Conservation (phyloP, 2,329 filamentous ascomycete genomes). For the Chaetomiaceae sp. region DNA sequence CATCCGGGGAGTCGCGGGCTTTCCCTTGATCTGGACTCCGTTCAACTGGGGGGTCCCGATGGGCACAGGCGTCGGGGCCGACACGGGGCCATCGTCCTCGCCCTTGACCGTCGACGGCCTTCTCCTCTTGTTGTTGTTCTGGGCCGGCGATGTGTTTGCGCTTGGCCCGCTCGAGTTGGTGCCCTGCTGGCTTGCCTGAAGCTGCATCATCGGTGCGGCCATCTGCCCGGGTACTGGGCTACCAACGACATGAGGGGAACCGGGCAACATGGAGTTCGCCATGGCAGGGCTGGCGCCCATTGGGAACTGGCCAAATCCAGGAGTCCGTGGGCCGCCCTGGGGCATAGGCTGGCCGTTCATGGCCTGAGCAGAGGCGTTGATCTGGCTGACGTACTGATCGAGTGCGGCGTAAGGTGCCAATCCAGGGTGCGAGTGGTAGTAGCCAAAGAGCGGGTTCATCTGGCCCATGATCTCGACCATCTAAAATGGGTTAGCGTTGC, state of each 20-base stretch:
- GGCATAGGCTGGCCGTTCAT: constrained; percentile 46
- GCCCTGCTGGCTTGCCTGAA: constrained; percentile 64
- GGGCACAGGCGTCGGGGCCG: constrained; percentile 44
- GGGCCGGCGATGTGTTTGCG: constrained; percentile 57
- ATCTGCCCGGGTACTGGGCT: constrained; percentile 59
- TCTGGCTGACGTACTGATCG: constrained; percentile 53
- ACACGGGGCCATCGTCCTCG: constrained; percentile 48
- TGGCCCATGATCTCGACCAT: constrained; percentile 62
- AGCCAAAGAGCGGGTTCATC: constrained; percentile 60
- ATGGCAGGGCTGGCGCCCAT: constrained; percentile 57
- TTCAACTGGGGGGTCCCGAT: constrained; percentile 44
- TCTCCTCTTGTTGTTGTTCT: constrained; percentile 54
- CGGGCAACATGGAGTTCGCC: constrained; percentile 56
- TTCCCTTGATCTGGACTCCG: constrained; percentile 44
- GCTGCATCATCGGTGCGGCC: constrained; percentile 61
- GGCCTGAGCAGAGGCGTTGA: constrained; percentile 37
- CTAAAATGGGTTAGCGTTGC: constrained; percentile 35
- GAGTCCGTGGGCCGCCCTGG: constrained; percentile 46
- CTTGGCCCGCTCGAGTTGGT: constrained; percentile 62
- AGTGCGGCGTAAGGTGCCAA: constrained; percentile 55
- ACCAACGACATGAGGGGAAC: constrained; percentile 52
- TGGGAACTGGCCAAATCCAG: constrained; percentile 52
- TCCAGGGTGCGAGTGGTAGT: constrained; percentile 49
- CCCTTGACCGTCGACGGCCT: constrained; percentile 53
- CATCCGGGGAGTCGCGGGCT: constrained; percentile 55